Conservation (phyloP, 306 rosid genomes). For the Amphicarpaea edgeworthii region DNA sequence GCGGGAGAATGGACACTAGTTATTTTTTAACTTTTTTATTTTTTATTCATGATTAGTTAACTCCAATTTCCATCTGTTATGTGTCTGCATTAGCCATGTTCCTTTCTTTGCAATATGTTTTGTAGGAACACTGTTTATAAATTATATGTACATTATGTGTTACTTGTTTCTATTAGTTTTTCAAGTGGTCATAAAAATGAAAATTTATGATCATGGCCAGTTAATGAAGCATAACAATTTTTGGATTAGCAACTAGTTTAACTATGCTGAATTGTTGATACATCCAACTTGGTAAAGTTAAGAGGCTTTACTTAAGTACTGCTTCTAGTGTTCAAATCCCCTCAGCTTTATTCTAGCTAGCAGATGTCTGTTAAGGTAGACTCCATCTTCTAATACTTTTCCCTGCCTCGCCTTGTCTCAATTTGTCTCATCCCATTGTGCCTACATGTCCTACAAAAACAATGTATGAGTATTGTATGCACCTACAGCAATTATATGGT, state of each 20-base stretch:
- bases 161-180: neutral
- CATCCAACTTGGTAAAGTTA: conserved; percentile 5
- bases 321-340: neutral
- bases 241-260: conserved; percentile 31
- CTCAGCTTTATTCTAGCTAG: conserved; percentile 6
- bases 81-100: conserved; percentile 27
- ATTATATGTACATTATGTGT: neutral
- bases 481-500: neutral
- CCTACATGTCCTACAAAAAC: neutral
- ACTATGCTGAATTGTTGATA: neutral
- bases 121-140: conserved; percentile 12
- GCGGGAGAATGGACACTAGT: neutral
- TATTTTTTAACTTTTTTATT: conserved; percentile 7
- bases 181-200: neutral
- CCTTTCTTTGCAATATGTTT: conserved; percentile 25
- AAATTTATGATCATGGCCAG: neutral
- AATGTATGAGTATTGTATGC: conserved; percentile 26
- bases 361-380: neutral
- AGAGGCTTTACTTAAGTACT: neutral
- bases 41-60: conserved; percentile 26
- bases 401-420: conserved; percentile 12
- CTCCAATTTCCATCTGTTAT: neutral
- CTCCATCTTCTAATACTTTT: neutral
- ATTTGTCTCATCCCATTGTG: neutral
- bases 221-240: conserved; percentile 8